phyloP scores from a whole-genome alignment of 768 basidiomycete species.

The Lentinula sp. region DNA sequence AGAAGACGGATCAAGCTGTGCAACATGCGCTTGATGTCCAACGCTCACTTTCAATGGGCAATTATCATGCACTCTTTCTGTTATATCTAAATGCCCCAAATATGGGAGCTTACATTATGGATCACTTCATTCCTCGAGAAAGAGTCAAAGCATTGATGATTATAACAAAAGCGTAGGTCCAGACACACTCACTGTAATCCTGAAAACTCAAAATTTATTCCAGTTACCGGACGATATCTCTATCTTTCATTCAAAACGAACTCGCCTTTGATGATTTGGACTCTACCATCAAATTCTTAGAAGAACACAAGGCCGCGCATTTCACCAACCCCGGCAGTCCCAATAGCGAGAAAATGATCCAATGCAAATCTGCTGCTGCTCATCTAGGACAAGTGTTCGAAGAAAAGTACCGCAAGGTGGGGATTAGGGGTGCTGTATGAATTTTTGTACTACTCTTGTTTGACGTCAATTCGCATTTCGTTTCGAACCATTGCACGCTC shows the following conservation, averaged over 20 bases:
- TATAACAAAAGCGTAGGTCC: slow-evolving; percentile 88
- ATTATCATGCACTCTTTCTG: slow-evolving; percentile 90
- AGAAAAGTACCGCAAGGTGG: slow-evolving; percentile 79
- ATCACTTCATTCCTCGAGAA: slow-evolving; percentile 94
- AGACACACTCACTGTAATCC: background rate
- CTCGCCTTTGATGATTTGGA: slow-evolving; percentile 74
- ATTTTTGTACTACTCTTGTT: background rate
- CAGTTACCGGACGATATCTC: slow-evolving; percentile 80
- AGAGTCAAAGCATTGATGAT: slow-evolving; percentile 79
- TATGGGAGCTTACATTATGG: slow-evolving; percentile 99
- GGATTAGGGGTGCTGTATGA: slow-evolving; percentile 90
- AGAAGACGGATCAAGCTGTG: slow-evolving; percentile 77
- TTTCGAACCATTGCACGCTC: too few species aligned
- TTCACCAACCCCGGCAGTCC: slow-evolving; percentile 60
- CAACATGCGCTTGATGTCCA: slow-evolving; percentile 88
- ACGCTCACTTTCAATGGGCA: slow-evolving; percentile 83
- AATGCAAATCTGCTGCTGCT: slow-evolving; percentile 59
- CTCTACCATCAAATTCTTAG: slow-evolving; percentile 64
- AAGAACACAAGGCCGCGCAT: slow-evolving; percentile 57
- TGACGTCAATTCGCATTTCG: too few species aligned
- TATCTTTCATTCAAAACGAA: slow-evolving; percentile 72
- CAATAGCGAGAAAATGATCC: slow-evolving; percentile 60
- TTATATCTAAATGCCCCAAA: slow-evolving; percentile 82
- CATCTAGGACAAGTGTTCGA: slow-evolving; percentile 63
- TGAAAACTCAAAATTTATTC: slow-evolving; percentile 3